Percentiles rank a stretch among this genome's conserved stretches.
Conservation (phyloP, 805 yeast species). For the Kuraishia floccosa region DNA sequence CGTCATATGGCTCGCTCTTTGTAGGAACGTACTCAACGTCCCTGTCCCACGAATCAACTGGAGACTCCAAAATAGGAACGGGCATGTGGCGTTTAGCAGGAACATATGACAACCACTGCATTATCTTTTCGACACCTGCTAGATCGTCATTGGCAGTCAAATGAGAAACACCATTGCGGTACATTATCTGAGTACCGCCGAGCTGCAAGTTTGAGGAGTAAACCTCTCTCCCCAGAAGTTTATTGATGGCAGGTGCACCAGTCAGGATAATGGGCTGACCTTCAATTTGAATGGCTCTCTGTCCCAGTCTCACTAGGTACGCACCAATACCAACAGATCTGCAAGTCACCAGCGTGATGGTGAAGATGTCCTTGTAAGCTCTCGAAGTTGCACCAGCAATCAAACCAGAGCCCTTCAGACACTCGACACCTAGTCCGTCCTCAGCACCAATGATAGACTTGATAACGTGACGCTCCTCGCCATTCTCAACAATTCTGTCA, state of each 20-base stretch:
- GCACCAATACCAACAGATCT: constrained; percentile 99
- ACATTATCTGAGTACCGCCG: constrained; percentile 99
- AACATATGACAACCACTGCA: constrained; percentile 91
- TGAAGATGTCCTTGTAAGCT: constrained; percentile 96
- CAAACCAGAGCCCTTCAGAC: constrained; percentile 94
- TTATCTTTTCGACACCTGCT: constrained; percentile 90
- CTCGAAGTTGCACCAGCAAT: constrained; percentile 98
- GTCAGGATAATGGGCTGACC: constrained; percentile 98
- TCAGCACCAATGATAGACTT: constrained; percentile 85
- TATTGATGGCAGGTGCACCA: constrained; percentile 98
- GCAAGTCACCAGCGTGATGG: constrained; percentile 97
- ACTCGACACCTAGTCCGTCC: constrained; percentile 97
- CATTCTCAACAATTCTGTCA: constrained; percentile 73
- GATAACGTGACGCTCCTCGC: constrained; percentile 74
- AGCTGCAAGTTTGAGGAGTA: constrained; percentile 93
- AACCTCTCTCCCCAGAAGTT: constrained; percentile 92
- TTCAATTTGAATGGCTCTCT: constrained; percentile 96
- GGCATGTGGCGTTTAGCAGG: constrained; percentile 88
- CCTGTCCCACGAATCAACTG: constrained; percentile 86
- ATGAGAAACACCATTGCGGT: constrained; percentile 96
- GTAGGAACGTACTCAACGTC: constrained; percentile 73
- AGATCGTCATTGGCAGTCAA: constrained; percentile 93
- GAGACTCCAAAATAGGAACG: constrained; percentile 73
- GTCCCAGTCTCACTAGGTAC: constrained; percentile 93
- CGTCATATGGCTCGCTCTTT: constrained; percentile 70